phyloP scores from a whole-genome alignment of 495 filamentous ascomycete species.

The Penicillium antarcticum region DNA sequence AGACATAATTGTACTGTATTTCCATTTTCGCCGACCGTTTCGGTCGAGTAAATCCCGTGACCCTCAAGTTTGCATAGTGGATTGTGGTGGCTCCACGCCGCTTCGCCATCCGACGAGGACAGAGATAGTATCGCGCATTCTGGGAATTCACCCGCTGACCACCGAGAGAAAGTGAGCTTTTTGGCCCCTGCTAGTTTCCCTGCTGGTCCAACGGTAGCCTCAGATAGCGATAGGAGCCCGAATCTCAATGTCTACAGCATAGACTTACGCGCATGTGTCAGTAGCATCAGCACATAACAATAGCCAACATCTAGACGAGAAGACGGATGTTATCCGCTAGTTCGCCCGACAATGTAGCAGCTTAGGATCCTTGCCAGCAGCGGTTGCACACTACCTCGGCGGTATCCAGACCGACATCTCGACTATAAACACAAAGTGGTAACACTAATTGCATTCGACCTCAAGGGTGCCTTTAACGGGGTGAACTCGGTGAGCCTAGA shows the following conservation, averaged over 20 bases:
- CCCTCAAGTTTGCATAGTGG: slow-evolving; percentile 57
- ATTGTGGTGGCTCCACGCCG: slow-evolving; percentile 89
- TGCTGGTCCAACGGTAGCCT: slow-evolving; percentile 74
- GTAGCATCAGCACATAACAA: slow-evolving; percentile 83
- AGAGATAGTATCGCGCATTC: slow-evolving; percentile 74
- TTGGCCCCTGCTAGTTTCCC: slow-evolving; percentile 88
- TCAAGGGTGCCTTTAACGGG: slow-evolving; percentile 29
- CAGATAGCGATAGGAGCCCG: slow-evolving; percentile 63
- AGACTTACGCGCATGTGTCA: slow-evolving; percentile 83
- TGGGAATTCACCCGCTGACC: slow-evolving; percentile 84
- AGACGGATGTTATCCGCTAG: slow-evolving; percentile 88
- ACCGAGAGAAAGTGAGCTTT: slow-evolving; percentile 91
- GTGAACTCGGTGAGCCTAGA: slow-evolving; percentile 22
- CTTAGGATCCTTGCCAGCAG: slow-evolving; percentile 74
- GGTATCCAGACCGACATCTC: too few relatives aligned
- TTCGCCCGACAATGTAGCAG: slow-evolving; percentile 94
- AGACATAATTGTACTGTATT: too few relatives aligned
- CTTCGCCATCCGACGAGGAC: slow-evolving; percentile 78
- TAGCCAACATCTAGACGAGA: slow-evolving; percentile 83
- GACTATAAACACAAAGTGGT: slow-evolving; percentile 16
- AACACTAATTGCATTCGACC: too few relatives aligned
- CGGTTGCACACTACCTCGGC: slow-evolving; percentile 85
- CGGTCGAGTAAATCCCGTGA: too few relatives aligned
- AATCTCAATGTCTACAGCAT: slow-evolving; percentile 82
- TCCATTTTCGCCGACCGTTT: too few relatives aligned